phyloP scores from a whole-genome alignment of 805 yeast species.

The Saturnispora sekii region DNA sequence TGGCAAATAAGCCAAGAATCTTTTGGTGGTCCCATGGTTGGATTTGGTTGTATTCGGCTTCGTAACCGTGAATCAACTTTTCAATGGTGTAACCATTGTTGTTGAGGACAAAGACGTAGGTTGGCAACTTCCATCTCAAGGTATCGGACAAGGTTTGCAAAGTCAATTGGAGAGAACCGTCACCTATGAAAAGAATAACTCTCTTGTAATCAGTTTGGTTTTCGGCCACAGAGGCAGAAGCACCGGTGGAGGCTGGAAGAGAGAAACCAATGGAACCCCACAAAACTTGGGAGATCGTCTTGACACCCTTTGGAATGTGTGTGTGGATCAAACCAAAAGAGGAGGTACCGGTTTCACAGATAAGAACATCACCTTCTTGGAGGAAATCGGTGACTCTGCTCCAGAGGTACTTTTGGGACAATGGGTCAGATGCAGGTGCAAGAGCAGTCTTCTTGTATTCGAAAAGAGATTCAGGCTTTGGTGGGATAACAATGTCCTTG shows the following conservation, averaged over 20 bases:
- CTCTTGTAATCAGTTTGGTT: conserved; percentile 53
- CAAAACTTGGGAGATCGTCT: conserved; percentile 64
- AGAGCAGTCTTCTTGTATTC: conserved; percentile 34
- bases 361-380: conserved; percentile 54
- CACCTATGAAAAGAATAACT: conserved; percentile 62
- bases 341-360: conserved; percentile 69
- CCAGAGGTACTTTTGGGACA: conserved; percentile 65
- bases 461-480: conserved; percentile 39
- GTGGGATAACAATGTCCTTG: conserved; percentile 38
- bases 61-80: conserved; percentile 61
- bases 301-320: conserved; percentile 50
- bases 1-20: conserved; percentile 51
- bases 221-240: conserved; percentile 50
- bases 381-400: conserved; percentile 53
- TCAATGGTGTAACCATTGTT: conserved; percentile 71
- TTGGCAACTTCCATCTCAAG: conserved; percentile 56
- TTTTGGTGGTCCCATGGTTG: conserved; percentile 61
- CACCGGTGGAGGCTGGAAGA: conserved; percentile 60
- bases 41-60: conserved; percentile 55
- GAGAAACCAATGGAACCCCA: conserved; percentile 74
- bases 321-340: conserved; percentile 63
- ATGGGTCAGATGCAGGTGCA: conserved; percentile 31
- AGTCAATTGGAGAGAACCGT: conserved; percentile 67
- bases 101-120: conserved; percentile 60
- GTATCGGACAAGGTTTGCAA: conserved; percentile 66